Evolutionary conservation across 1,139 yeast species (phyloP).

Genomic region (Sugiyamaella novakii): DNA sequence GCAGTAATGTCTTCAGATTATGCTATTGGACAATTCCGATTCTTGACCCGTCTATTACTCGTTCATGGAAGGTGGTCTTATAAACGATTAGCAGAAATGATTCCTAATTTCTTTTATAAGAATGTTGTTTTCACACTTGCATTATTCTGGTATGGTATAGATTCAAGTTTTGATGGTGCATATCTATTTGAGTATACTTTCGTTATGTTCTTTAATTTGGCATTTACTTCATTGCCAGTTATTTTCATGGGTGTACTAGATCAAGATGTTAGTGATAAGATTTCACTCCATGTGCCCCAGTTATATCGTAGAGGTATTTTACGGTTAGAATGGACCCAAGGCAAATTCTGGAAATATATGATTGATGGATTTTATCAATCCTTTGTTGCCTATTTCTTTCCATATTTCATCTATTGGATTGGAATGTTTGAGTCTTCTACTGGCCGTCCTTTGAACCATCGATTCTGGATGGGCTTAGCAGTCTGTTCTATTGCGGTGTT

Average conservation of each 20-base stretch:
- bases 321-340: slow-evolving; percentile 77
- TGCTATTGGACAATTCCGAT: slow-evolving; percentile 94
- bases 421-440: slow-evolving; percentile 58
- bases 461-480: slow-evolving; percentile 81
- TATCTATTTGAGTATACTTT: slow-evolving; percentile 91
- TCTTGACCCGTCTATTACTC: slow-evolving; percentile 69
- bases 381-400: slow-evolving; percentile 80
- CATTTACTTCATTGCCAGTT: slow-evolving; percentile 92
- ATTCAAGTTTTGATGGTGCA: slow-evolving; percentile 83
- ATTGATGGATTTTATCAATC: slow-evolving; percentile 89
- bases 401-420: slow-evolving; percentile 65
- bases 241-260: slow-evolving; percentile 88
- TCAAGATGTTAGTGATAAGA: slow-evolving; percentile 85
- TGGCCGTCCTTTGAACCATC: slow-evolving; percentile 75
- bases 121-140: slow-evolving; percentile 87
- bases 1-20: slow-evolving; percentile 98
- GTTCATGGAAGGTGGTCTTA: slow-evolving; percentile 98
- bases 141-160: slow-evolving; percentile 90
- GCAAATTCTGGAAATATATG: slow-evolving; percentile 83
- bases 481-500: slow-evolving; percentile 79
- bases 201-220: slow-evolving; percentile 89
- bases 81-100: slow-evolving; percentile 88
- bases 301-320: slow-evolving; percentile 82
- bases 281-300: slow-evolving; percentile 87
- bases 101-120: slow-evolving; percentile 90